phyloP scores from a whole-genome alignment of 1,284 basidiomycete species.

The Pseudozyma sp. region DNA sequence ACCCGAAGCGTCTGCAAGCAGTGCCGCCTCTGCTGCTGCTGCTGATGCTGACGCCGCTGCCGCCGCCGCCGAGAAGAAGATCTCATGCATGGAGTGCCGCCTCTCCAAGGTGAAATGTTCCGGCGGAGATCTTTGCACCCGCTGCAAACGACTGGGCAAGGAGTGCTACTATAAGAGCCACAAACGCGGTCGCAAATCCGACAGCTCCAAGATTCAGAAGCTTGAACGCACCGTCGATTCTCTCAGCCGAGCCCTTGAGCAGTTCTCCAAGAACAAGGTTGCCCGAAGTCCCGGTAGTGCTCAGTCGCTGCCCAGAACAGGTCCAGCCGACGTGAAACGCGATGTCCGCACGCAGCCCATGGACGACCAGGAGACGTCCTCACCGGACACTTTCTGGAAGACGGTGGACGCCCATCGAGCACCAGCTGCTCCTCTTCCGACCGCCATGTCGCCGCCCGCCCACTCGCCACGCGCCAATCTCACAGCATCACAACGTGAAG shows the following conservation, averaged over 20 bases:
- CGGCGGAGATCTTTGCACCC: constrained; percentile 39
- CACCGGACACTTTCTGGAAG: constrained; percentile 23
- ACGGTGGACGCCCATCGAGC: constrained; percentile 3
- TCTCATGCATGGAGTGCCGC: constrained; percentile 54
- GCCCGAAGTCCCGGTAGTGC: constrained; percentile 12
- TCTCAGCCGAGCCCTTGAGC: constrained; percentile 43
- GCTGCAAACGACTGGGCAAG: constrained; percentile 45
- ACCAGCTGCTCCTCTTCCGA: constrained; percentile 9
- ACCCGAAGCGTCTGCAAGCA: neutral
- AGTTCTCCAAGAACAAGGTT: constrained; percentile 37
- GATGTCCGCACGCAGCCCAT: neutral
- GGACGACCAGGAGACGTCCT: constrained; percentile 12
- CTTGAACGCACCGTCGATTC: constrained; percentile 51
- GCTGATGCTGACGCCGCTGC: constrained; percentile 3
- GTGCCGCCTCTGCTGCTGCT: constrained; percentile 3
- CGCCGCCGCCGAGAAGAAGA: constrained; percentile 42
- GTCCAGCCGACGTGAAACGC: constrained; percentile 5
- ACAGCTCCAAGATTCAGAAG: constrained; percentile 53
- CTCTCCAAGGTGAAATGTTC: constrained; percentile 53
- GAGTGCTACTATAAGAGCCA: constrained; percentile 50
- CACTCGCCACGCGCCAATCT: constrained; percentile 16
- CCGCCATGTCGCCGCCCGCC: constrained; percentile 40
- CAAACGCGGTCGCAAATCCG: constrained; percentile 54
- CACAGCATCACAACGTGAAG: constrained; percentile 10
- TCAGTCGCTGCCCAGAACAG: constrained; percentile 6